Evolutionary conservation across 768 basidiomycete species (phyloP), one percentile per base, ranked within the genome.

Genomic region (Tricholoma hemisulphureum): DNA sequence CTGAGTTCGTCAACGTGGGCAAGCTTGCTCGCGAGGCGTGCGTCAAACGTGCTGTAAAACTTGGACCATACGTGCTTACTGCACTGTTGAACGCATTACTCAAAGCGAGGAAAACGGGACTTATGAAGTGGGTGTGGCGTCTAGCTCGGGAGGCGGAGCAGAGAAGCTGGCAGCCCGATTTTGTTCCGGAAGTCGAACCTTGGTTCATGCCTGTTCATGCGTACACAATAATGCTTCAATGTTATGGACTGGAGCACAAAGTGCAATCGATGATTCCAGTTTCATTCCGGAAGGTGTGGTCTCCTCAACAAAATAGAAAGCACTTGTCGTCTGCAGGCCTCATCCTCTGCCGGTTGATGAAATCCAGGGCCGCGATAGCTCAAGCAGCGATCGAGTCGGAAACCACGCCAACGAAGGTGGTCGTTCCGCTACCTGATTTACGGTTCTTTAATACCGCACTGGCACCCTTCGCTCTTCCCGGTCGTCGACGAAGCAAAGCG

Each of bases 221-320:
- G 1, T 93, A 90, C 67, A 92, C 88, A 2, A 72, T 81, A 50
- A 89, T 92, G 84, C 67, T 93, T 56, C 77, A 84, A 48, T 73
- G 82, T 29, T 91, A 88, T 60, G 79, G 73, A 1, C 63, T 67
- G 3, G 79, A 83, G 65, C 77, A n/a, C 68, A 65, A 67, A 60
- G 70, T 58, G 48, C 56, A 61, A 43, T 46, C 59, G 61, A 45
- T 61, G 43, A 58, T 59, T 13, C 58, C 28, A 9, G 62, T 52
- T 57, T 53, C 57, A 34, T 18, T 43, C 31, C 16, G 57, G 56
- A 46, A 13, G 53, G 41, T 50, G 34, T 45, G 24, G 26, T 14
- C 34, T 50, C n/a, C 60, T 20, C 10, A 4, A 5, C 18, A 54
- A 51, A 43, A 26, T 52, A 2, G 23, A 24, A 51, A 68, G 11